Evolutionary conservation across 495 filamentous ascomycete genomes (phyloP), one percentile per base, ranked within the genome.

Genomic region (Talaromyces adpressus): DNA sequence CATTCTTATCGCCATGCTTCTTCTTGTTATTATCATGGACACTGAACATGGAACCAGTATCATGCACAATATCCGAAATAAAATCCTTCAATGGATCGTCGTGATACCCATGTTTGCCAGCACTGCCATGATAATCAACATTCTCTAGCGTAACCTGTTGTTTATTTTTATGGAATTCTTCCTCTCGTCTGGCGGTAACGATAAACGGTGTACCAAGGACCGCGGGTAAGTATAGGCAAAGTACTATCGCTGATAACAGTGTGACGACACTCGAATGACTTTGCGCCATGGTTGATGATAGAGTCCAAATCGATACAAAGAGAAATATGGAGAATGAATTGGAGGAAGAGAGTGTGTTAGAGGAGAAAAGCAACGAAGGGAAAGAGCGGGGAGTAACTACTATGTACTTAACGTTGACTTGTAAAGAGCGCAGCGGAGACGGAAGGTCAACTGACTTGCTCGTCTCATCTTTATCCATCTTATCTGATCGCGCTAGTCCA

Each of bases 51-150:
- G 11, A 63, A 1, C 47, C 34, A 14, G 25, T 30, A 36, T 64
- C 57, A 23, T 64, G 57, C 18, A 56, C 54, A 32, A 64, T 59
- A 59, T 63, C 59, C 59, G 59, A 63, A 16, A 67, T 62, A 29
- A 71, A 63, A 51, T 69, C 65, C 41, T 63, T 65, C 41, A 71
- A 52, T 23, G 68, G 64, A 64, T 66, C 65, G 11, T 65, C 67
- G 58, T 22, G n/a, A 16, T 14, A 23, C 22, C 8, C 52, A 56
- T 29, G 16, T 18, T 49, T 49, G 6, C 45, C 11, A 9, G 36
- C 11, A 49, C 8, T 49, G 18, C 45, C 45, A 18, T 49, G 45
- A 9, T 49, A 20, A 7, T 20, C 45, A 8, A 49, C 52, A 14
- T 27, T 14, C 22, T 56, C 23, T 29, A 56, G 16, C 6, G 52